A percentile compares a stretch with the other conserved stretches of the same genome.
phyloP scores from a whole-genome alignment of 2,329 filamentous ascomycete genomes.

The Aureobasidium leucospermi region DNA sequence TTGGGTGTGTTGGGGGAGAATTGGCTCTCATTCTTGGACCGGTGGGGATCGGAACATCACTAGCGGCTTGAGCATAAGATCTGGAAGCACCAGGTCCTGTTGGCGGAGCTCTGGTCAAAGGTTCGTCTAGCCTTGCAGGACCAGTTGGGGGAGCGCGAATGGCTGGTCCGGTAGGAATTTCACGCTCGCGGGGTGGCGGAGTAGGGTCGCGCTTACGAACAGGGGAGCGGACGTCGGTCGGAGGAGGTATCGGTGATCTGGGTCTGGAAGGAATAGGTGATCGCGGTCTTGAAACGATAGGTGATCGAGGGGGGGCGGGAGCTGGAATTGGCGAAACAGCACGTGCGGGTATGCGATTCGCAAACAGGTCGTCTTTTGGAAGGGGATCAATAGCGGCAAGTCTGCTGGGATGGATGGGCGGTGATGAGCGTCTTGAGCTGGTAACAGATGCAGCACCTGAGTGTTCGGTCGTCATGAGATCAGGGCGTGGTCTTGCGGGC shows the following conservation, averaged over 20 bases:
- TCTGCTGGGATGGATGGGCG: slow-evolving; percentile 50
- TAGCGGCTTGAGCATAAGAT: not conserved
- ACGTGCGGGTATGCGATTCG: slow-evolving; percentile 22
- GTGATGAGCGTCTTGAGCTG: slow-evolving; percentile 56
- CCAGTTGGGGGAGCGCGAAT: slow-evolving; percentile 26
- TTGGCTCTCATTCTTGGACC: slow-evolving; percentile 10
- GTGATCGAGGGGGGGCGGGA: slow-evolving; percentile 3
- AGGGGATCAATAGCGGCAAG: slow-evolving; percentile 29
- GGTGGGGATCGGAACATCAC: slow-evolving; percentile 7
- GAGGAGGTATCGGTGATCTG: not conserved
- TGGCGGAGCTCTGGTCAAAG: slow-evolving; percentile 18
- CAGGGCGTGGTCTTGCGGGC: slow-evolving; percentile 29
- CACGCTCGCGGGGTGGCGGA: slow-evolving; percentile 16
- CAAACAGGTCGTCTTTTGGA: slow-evolving; percentile 16
- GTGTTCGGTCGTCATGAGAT: slow-evolving; percentile 37
- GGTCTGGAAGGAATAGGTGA: slow-evolving; percentile 5
- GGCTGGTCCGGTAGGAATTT: slow-evolving; percentile 23
- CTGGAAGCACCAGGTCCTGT: slow-evolving; percentile 10
- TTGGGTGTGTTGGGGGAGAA: slow-evolving; percentile 11
- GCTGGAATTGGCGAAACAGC: slow-evolving; percentile 18
- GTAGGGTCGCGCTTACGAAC: slow-evolving; percentile 32
- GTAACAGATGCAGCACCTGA: slow-evolving; percentile 48
- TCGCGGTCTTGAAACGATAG: not conserved
- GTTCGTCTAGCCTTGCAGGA: slow-evolving; percentile 18
- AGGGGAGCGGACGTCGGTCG: slow-evolving; percentile 22